phyloP scores from a whole-genome alignment of 2,329 filamentous ascomycete species.

The Hypoxylon sp. region DNA sequence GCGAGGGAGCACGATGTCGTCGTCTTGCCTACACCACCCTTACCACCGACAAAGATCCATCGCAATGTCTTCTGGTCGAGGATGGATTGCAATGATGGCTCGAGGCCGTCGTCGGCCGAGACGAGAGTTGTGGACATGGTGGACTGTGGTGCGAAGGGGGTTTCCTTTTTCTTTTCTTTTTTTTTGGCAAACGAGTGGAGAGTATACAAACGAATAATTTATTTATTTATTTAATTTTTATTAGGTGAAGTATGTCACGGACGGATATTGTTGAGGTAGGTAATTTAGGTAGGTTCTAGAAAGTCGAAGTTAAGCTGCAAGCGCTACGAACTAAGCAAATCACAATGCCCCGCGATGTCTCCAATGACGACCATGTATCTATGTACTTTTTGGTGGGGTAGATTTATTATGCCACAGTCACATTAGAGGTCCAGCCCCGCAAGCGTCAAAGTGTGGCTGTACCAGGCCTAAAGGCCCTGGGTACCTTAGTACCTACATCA shows the following conservation, averaged over 20 bases:
- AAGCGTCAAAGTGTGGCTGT: too few relatives aligned
- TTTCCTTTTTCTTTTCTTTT: too few relatives aligned
- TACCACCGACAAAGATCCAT: conserved; percentile 99
- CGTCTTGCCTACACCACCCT: conserved; percentile 98
- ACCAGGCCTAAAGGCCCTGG: too few relatives aligned
- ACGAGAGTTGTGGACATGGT: conserved; percentile 55
- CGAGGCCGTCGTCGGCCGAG: conserved; percentile 78
- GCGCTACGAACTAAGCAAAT: conserved; percentile 15
- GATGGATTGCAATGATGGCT: conserved; percentile 92
- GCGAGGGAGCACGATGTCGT: conserved; percentile 99
- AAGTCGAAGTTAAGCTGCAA: conserved; percentile 22
- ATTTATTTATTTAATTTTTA: too few relatives aligned
- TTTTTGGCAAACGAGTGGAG: too few relatives aligned
- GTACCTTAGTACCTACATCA: too few relatives aligned
- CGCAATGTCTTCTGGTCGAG: conserved; percentile 94
- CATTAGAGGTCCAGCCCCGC: too few relatives aligned
- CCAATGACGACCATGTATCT: conserved; percentile 5
- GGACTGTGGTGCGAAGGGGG: conserved; percentile 8
- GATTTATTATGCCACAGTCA: too few relatives aligned
- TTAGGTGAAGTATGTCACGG: conserved; percentile 2
- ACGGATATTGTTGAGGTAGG: conserved; percentile 24
- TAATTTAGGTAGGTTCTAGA: conserved; percentile 28
- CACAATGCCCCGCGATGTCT: conserved; percentile 21
- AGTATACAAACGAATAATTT: too few relatives aligned
- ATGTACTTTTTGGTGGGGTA: conserved; percentile 20